Conservation (phyloP, 1,139 yeast genomes). For the Candida sojae region DNA sequence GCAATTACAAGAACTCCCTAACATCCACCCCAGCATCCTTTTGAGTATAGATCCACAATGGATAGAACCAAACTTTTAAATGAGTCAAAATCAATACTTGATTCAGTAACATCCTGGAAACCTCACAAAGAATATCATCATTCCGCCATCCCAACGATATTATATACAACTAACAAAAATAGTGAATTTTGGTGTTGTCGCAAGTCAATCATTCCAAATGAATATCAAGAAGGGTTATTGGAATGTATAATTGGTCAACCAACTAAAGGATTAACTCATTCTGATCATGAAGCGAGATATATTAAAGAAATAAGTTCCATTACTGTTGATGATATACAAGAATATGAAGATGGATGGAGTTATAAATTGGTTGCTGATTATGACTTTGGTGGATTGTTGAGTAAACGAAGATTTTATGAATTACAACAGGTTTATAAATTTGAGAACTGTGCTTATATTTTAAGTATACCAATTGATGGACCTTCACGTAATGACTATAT, state of each 20-base stretch:
- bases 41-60: neutral
- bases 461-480: conserved; percentile 51
- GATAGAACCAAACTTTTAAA: neutral
- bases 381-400: conserved; percentile 51
- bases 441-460: conserved; percentile 40
- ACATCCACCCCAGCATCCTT: no score
- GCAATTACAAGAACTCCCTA: no score
- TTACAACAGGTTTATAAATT: conserved; percentile 49
- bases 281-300: conserved; percentile 36
- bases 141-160: neutral
- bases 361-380: conserved; percentile 40
- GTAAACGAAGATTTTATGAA: conserved; percentile 57
- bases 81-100: neutral
- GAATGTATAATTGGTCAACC: conserved; percentile 11
- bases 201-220: conserved; percentile 1
- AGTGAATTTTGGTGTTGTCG: conserved; percentile 11
- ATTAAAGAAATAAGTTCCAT: conserved; percentile 30
- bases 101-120: conserved; percentile 1
- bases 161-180: neutral
- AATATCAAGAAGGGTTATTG: neutral
- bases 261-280: conserved; percentile 26
- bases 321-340: conserved; percentile 11
- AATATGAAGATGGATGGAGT: conserved; percentile 13
- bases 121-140: neutral
- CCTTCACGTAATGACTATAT: conserved; percentile 24